Evolutionary conservation across 2,329 filamentous ascomycete species (phyloP).

Genomic region (Colletotrichum theobromicola): DNA sequence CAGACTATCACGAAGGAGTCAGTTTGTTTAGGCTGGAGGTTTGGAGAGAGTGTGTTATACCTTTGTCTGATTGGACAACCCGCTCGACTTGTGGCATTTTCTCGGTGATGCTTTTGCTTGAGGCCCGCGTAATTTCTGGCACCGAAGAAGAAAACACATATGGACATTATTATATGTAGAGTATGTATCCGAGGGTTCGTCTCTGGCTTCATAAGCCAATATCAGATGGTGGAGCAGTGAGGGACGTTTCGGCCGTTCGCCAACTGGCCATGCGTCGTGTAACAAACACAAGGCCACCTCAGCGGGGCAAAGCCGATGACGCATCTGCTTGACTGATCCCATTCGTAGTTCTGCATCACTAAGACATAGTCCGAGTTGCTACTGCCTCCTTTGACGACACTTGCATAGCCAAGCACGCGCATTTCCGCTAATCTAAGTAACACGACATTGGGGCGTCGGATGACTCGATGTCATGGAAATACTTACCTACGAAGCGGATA

Average conservation of each 20-base stretch:
- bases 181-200: background rate
- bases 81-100: background rate
- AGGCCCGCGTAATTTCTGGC: background rate
- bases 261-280: background rate
- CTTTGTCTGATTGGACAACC: background rate
- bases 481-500: background rate
- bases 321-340: background rate
- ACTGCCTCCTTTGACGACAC: background rate
- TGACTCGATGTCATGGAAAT: background rate
- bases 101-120: background rate
- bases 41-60: accelerated
- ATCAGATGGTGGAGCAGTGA: background rate
- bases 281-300: background rate
- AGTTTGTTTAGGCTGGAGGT: background rate
- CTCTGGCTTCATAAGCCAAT: background rate
- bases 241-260: background rate
- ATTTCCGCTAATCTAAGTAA: background rate
- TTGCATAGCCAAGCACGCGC: background rate
- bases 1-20: background rate
- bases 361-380: background rate
- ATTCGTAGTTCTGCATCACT: background rate
- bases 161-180: background rate
- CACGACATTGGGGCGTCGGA: background rate
- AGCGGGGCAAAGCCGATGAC: background rate
- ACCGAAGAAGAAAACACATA: accelerated